Evolutionary conservation across 495 filamentous ascomycete species (phyloP).

Genomic region (Penicilliopsis zonata): DNA sequence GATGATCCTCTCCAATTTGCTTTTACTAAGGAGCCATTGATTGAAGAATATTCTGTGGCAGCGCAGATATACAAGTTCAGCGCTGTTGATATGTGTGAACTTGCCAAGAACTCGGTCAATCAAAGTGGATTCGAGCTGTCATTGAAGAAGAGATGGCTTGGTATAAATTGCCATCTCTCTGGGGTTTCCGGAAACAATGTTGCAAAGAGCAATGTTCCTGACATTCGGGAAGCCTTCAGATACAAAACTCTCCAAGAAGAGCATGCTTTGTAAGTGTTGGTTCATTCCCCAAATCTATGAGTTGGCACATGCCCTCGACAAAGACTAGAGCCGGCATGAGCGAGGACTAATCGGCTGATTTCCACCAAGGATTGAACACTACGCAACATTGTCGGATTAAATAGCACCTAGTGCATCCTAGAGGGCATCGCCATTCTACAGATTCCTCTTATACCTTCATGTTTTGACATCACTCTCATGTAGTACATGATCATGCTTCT

Average conservation of each 20-base stretch:
- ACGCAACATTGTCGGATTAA: too few species aligned
- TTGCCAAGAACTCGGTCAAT: conserved; percentile 87
- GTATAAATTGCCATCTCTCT: conserved; percentile 55
- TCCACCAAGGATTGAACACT: too few species aligned
- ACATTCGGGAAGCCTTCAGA: conserved; percentile 79
- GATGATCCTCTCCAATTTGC: conserved; percentile 97
- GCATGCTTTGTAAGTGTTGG: conserved; percentile 55
- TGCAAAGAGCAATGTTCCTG: conserved; percentile 90
- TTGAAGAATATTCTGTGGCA: conserved; percentile 95
- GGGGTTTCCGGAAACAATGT: conserved; percentile 78
- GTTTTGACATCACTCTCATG: too few species aligned
- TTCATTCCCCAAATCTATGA: too few species aligned
- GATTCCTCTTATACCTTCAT: too few species aligned
- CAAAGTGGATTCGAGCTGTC: conserved; percentile 89
- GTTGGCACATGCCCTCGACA: too few species aligned
- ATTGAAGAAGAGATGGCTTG: conserved; percentile 85
- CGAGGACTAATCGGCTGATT: too few species aligned
- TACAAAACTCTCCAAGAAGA: conserved; percentile 76
- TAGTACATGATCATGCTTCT: too few species aligned
- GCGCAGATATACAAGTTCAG: conserved; percentile 97
- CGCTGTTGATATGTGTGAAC: conserved; percentile 96
- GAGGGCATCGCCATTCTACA: too few species aligned
- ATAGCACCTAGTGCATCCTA: too few species aligned
- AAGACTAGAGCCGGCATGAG: too few species aligned
- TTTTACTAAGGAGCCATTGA: conserved; percentile 95